Percentiles rank a stretch among this genome's conserved stretches.
Evolutionary conservation across 345 rosid genomes (phyloP).

Genomic region (Hibiscus trionum): DNA sequence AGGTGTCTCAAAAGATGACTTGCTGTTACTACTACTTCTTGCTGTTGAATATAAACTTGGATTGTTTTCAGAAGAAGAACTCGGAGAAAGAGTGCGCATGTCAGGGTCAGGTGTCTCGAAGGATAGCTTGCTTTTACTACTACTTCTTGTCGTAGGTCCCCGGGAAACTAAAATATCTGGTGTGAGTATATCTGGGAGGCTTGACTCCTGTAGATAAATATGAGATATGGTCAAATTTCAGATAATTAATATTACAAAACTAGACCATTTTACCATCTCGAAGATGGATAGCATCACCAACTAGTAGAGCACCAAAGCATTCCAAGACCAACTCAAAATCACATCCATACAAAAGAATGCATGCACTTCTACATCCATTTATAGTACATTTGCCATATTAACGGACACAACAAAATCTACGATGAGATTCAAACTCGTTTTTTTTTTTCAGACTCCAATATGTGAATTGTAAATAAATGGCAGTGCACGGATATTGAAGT

Average conservation of each 20-base stretch:
- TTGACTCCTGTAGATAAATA: conserved; percentile 54
- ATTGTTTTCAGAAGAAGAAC: conserved; percentile 9
- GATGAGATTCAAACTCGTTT: not conserved
- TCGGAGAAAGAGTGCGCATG: conserved; percentile 9
- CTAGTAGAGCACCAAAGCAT: not conserved
- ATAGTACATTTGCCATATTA: not conserved
- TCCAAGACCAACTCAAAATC: not conserved
- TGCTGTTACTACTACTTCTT: conserved; percentile 46
- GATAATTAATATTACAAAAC: not conserved
- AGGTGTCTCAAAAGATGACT: conserved; percentile 24
- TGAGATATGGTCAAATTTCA: not conserved
- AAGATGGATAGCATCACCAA: not conserved
- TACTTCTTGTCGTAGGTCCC: conserved; percentile 44
- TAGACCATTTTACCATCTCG: not conserved
- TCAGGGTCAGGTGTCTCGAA: conserved; percentile 18
- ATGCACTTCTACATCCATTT: not conserved
- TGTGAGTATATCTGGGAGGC: conserved; percentile 52
- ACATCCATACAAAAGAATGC: not conserved
- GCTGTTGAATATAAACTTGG: conserved; percentile 11
- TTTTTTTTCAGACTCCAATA: not conserved
- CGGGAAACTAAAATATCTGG: conserved; percentile 54
- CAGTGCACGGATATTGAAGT: not conserved
- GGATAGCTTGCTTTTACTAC: conserved; percentile 35
- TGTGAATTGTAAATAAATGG: not conserved
- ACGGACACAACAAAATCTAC: not conserved